Evolutionary conservation across 345 rosid species (phyloP).

Genomic region (Boechera divaricarpa): DNA sequence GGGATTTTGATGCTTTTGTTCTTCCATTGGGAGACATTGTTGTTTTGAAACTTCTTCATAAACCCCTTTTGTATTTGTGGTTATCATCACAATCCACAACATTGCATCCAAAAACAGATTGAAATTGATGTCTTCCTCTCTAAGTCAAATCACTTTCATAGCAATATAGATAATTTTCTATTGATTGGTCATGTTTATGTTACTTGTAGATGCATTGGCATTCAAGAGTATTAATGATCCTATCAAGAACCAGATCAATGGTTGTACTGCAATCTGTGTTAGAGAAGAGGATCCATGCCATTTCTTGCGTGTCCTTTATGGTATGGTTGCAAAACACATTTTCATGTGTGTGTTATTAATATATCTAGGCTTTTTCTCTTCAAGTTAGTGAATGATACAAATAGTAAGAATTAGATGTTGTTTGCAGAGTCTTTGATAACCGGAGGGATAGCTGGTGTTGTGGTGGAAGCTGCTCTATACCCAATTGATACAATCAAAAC

Average conservation of each 20-base stretch:
- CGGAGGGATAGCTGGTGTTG: slow-evolving; percentile 83
- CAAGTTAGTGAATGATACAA: background rate
- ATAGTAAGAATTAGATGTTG: background rate
- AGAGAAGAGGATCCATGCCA: slow-evolving; percentile 50
- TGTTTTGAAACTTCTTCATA: background rate
- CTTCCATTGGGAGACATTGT: background rate
- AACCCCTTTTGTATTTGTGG: too few species aligned
- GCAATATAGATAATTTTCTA: background rate
- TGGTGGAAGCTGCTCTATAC: slow-evolving; percentile 81
- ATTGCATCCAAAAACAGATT: background rate
- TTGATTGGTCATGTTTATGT: slow-evolving; percentile 15
- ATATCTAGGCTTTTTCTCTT: background rate
- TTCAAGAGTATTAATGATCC: slow-evolving; percentile 39
- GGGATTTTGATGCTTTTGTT: background rate
- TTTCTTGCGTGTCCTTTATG: slow-evolving; percentile 49
- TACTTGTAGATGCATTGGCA: slow-evolving; percentile 35
- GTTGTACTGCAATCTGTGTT: slow-evolving; percentile 20
- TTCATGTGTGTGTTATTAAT: background rate
- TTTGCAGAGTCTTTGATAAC: slow-evolving; percentile 70
- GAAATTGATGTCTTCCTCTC: background rate
- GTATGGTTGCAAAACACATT: slow-evolving; percentile 34
- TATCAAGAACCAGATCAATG: slow-evolving; percentile 27
- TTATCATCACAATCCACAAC: too few species aligned
- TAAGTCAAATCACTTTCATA: slow-evolving; percentile 2
- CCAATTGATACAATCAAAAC: slow-evolving; percentile 93